Conservation (phyloP, 352 stramenopile species). For the Phytophthora fragariae region DNA sequence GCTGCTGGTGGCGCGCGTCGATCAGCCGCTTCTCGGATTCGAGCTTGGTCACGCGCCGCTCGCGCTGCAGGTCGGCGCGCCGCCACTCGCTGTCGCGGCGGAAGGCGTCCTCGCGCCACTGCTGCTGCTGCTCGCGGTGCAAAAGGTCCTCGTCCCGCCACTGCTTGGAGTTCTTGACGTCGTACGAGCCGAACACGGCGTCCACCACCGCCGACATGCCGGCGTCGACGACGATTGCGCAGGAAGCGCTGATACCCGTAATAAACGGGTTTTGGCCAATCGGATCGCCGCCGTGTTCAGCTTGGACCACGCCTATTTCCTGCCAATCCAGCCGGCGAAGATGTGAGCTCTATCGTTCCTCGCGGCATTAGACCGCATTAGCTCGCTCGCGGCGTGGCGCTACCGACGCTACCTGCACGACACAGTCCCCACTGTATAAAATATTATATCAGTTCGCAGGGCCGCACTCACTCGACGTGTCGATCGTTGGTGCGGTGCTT, state of each 20-base stretch:
- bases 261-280: neutral
- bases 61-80: slow-evolving; percentile 72
- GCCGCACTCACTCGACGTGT: neutral
- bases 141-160: slow-evolving; percentile 85
- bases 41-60: slow-evolving; percentile 76
- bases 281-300: too few relatives aligned
- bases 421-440: neutral
- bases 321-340: neutral
- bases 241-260: neutral
- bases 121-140: slow-evolving; percentile 78
- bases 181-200: slow-evolving; percentile 85
- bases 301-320: neutral
- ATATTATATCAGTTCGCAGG: neutral
- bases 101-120: slow-evolving; percentile 83
- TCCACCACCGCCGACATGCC: slow-evolving; percentile 70
- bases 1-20: slow-evolving; percentile 71
- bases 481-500: neutral
- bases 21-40: slow-evolving; percentile 84
- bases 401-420: neutral
- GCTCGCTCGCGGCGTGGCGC: neutral
- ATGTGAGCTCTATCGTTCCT: neutral
- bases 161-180: slow-evolving; percentile 87
- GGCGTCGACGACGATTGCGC: slow-evolving; percentile 33
- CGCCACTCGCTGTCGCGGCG: slow-evolving; percentile 73
- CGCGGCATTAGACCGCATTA: neutral